Conservation (phyloP, 371 early-diverging fungal species). For the Haplosporangium sp. region DNA sequence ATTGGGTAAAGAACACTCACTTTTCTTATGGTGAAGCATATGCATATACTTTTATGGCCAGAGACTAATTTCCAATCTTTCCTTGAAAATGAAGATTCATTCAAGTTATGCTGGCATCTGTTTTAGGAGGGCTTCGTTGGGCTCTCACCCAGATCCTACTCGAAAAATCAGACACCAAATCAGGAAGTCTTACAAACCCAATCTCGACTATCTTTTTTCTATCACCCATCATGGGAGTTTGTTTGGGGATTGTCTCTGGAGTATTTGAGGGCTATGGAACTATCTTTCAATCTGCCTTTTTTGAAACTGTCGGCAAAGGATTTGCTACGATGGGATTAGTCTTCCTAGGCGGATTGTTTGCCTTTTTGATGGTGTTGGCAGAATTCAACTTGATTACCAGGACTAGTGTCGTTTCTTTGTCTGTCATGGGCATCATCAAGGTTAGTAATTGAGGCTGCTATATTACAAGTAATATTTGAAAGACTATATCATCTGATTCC, state of each 20-base stretch:
- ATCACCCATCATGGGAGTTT: constrained; percentile 79
- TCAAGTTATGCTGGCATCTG: constrained; percentile 69
- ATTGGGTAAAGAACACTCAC: constrained; percentile 62
- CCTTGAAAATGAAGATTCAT: constrained; percentile 58
- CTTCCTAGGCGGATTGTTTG: constrained; percentile 64
- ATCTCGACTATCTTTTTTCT: constrained; percentile 81
- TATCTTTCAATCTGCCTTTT: constrained; percentile 51
- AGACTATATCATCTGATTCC: no score
- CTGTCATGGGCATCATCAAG: constrained; percentile 80
- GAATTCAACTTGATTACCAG: constrained; percentile 74
- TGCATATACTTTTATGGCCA: not conserved
- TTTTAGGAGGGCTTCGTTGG: constrained; percentile 75
- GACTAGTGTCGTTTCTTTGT: constrained; percentile 77
- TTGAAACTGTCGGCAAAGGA: constrained; percentile 6
- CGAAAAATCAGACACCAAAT: constrained; percentile 41
- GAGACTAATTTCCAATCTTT: not conserved
- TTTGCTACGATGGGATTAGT: constrained; percentile 49
- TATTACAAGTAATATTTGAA: no score
- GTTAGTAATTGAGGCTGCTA: not conserved
- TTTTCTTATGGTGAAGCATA: not conserved
- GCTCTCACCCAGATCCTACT: constrained; percentile 78
- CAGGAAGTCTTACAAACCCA: constrained; percentile 72
- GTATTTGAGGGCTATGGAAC: constrained; percentile 73
- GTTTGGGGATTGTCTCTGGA: constrained; percentile 72
- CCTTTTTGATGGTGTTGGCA: constrained; percentile 75